These are phyloP conservation scores for Herpotrichia juniperi DNA, from an alignment of 2,329 filamentous ascomycete species.

Conservation along the genomic window DNA sequence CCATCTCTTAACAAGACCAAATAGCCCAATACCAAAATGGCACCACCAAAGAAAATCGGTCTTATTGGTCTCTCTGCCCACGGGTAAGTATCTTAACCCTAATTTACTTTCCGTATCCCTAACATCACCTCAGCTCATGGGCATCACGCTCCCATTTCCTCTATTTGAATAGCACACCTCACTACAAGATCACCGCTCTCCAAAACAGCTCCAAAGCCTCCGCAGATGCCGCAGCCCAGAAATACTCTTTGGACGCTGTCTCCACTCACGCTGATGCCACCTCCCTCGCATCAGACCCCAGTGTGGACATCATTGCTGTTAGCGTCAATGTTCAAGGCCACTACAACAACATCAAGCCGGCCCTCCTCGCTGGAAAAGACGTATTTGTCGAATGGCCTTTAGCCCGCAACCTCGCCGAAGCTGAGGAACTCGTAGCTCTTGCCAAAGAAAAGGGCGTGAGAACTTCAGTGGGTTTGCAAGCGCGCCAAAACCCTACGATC, in stretches of 20 bases:
- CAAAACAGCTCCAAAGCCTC: constrained; percentile 55
- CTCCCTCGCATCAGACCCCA: constrained; percentile 52
- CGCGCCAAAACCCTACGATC: constrained; percentile 47
- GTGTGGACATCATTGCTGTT: constrained; percentile 57
- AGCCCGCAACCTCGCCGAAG: constrained; percentile 47
- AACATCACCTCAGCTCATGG: constrained; percentile 40
- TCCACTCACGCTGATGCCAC: constrained; percentile 50
- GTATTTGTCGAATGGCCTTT: constrained; percentile 60
- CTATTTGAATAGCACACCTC: constrained; percentile 36
- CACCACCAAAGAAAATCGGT: constrained; percentile 29
- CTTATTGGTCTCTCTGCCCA: constrained; percentile 38
- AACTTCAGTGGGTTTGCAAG: constrained; percentile 58
- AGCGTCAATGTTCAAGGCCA: constrained; percentile 53
- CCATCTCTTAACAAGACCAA: no score
- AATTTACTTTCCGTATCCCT: background rate
- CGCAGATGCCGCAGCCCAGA: constrained; percentile 46
- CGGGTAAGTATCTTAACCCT: constrained; percentile 17
- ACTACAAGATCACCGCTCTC: constrained; percentile 57
- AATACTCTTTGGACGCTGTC: constrained; percentile 48
- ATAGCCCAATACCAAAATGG: no score
- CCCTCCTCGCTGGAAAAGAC: constrained; percentile 48
- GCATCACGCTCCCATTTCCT: constrained; percentile 47
- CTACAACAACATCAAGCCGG: constrained; percentile 49
- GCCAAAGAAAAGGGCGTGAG: constrained; percentile 49
- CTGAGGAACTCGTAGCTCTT: constrained; percentile 50